phyloP scores from a whole-genome alignment of 169 alveolate genomes.

The Ichthyophthirius multifiliis region DNA sequence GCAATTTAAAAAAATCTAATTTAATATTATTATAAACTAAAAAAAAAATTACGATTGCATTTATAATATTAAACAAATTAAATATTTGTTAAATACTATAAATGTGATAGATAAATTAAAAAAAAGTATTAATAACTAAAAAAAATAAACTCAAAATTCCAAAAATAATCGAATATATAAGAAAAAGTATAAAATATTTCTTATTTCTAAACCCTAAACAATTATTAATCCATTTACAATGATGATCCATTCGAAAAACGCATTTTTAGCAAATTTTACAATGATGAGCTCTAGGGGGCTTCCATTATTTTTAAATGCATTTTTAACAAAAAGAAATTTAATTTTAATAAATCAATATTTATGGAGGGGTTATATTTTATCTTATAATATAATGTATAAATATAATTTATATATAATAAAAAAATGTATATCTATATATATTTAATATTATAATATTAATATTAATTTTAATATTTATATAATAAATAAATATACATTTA shows the following conservation, averaged over 20 bases:
- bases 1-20: neutral
- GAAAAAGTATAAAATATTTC: conserved; percentile 84
- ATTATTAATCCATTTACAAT: conserved; percentile 86
- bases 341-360: neutral
- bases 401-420: no score
- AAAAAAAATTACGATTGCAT: no score
- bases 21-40: neutral
- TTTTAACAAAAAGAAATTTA: conserved; percentile 15
- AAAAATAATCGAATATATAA: conserved; percentile 52
- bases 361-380: neutral
- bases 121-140: neutral
- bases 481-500: no score
- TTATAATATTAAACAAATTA: no score
- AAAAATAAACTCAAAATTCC: conserved; percentile 2
- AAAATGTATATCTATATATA: no score
- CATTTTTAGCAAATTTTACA: conserved; percentile 87
- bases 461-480: no score
- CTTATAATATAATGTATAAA: no score
- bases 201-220: conserved; percentile 89
- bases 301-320: conserved; percentile 57
- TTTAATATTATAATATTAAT: no score
- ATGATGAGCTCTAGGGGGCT: conserved; percentile 91
- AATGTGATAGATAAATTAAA: neutral
- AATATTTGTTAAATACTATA: neutral
- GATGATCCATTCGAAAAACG: conserved; percentile 87